phyloP scores from a whole-genome alignment of 495 filamentous ascomycete genomes.

The Aspergillus mulundensis region DNA sequence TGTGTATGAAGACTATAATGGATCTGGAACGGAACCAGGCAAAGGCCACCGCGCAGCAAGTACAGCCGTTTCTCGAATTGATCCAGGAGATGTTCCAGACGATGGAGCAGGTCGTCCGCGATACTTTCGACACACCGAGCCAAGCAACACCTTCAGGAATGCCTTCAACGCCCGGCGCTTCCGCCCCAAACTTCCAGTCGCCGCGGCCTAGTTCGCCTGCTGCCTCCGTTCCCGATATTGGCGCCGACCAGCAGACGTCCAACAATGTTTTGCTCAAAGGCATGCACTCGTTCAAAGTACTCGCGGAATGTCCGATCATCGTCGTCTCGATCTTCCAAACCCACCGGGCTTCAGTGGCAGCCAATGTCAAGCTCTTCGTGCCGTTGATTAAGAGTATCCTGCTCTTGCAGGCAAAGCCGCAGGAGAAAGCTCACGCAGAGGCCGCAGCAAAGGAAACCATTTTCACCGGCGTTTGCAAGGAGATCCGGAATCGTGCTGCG shows the following conservation, averaged over 20 bases:
- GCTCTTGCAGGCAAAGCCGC: slow-evolving; percentile 84
- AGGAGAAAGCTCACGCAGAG: slow-evolving; percentile 85
- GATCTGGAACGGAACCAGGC: slow-evolving; percentile 91
- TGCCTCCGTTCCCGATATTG: slow-evolving; percentile 70
- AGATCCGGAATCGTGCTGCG: slow-evolving; percentile 88
- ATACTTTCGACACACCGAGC: slow-evolving; percentile 78
- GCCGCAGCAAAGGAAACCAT: slow-evolving; percentile 70
- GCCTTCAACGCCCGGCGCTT: slow-evolving; percentile 73
- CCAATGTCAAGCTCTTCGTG: slow-evolving; percentile 89
- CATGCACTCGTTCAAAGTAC: slow-evolving; percentile 98
- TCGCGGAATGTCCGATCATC: slow-evolving; percentile 96
- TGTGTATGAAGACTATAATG: slow-evolving; percentile 97
- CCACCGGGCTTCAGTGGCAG: slow-evolving; percentile 69
- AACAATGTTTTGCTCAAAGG: slow-evolving; percentile 77
- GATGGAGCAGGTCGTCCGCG: slow-evolving; percentile 87
- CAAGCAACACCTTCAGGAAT: slow-evolving; percentile 61
- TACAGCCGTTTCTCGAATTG: slow-evolving; percentile 84
- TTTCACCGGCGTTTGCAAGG: slow-evolving; percentile 89
- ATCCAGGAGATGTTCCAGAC: slow-evolving; percentile 94
- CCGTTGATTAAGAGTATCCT: slow-evolving; percentile 90
- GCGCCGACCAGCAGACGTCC: slow-evolving; percentile 68
- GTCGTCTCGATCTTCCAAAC: slow-evolving; percentile 98
- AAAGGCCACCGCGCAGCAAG: slow-evolving; percentile 70
- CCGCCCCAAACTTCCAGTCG: slow-evolving; percentile 70
- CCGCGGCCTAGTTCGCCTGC: slow-evolving; percentile 87